Conservation (phyloP, 2,329 filamentous ascomycete genomes). For the Colletotrichum cereale region DNA sequence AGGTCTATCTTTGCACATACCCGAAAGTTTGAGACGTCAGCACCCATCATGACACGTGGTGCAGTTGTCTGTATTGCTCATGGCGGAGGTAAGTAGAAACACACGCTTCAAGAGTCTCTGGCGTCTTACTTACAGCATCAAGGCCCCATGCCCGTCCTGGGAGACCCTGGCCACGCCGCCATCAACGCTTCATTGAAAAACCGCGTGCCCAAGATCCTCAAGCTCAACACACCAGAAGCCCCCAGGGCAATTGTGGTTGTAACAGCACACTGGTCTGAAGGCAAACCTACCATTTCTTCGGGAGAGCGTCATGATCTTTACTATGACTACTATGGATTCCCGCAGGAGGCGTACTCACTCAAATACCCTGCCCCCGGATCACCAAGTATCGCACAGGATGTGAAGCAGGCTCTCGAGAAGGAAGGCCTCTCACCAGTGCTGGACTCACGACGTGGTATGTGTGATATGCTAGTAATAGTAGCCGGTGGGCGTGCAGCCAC, state of each 20-base stretch:
- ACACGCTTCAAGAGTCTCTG: not conserved
- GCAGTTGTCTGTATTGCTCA: conserved; percentile 64
- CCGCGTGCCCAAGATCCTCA: conserved; percentile 67
- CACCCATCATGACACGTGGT: conserved; percentile 54
- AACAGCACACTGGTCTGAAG: conserved; percentile 69
- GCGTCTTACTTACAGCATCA: not conserved
- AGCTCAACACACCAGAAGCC: conserved; percentile 62
- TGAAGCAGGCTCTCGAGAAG: conserved; percentile 58
- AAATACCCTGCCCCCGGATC: conserved; percentile 69
- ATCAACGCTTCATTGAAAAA: conserved; percentile 66
- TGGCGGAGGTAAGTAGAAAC: conserved; percentile 56
- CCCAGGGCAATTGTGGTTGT: conserved; percentile 67
- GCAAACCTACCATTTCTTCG: conserved; percentile 64
- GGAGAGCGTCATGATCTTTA: conserved; percentile 59
- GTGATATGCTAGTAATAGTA: not conserved
- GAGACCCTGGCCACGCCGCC: conserved; percentile 63
- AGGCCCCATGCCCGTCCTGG: conserved; percentile 70
- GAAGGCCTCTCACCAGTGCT: conserved; percentile 59
- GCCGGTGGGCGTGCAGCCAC: conserved; percentile 39
- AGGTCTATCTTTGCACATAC: not conserved
- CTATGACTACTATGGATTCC: conserved; percentile 73
- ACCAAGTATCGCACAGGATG: conserved; percentile 63
- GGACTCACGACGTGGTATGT: conserved; percentile 51
- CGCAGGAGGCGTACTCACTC: conserved; percentile 65
- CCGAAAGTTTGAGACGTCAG: conserved; percentile 6